Base-by-base conservation (phyloP, 2,329 filamentous ascomycete genomes). In the Periconia sp. region DNA sequence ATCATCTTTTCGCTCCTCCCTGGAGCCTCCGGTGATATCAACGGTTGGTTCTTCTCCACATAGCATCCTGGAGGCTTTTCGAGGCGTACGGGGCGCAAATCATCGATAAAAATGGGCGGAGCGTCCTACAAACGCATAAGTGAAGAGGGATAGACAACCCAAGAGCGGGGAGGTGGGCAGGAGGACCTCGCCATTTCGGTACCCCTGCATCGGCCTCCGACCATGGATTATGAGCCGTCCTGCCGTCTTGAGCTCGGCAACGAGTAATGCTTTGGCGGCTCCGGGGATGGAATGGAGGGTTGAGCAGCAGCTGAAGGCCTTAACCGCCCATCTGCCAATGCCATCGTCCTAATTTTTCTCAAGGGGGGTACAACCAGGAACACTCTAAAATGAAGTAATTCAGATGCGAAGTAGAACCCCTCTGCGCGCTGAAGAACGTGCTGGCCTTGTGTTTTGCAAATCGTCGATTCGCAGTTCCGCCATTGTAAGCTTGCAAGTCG, bases 131-230 rank as follows among this genome's bases (percentile, higher is more conserved):
- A 49, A 40, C 23, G 56, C 17, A 49, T n/a, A 44, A 46, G 45
- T 49, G 59, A 59, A 37, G 62, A 51, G 60, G 59, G 58, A 27
- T 8, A 5, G 8, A 3, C 51, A 44, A 52, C 52, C 51, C 55
- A 48, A 61, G 52, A 57, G 65, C 57, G 58, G 62, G 61, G 63
- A 64, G 62, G 58, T 45, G 33, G 45, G 50, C 48, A 53, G 56
- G 51, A 64, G 56, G 19, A 47, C 50, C 46, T 14, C 33, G 52
- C 56, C 53, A 55, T 54, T 46, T 52, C 55, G 58, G 53, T 52
- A 59, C 61, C 66, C 65, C 63, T 68, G 66, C 64, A 59, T 63
- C 55, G 54, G 57, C 53, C 57, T 53, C 50, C 59, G 52, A 46
- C 43, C 50, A 27, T 27, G 23, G 46, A 30, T 46, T 53, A 52